Evolutionary conservation across 2,329 filamentous ascomycete species (phyloP).

Genomic region (Exophiala bonariae): DNA sequence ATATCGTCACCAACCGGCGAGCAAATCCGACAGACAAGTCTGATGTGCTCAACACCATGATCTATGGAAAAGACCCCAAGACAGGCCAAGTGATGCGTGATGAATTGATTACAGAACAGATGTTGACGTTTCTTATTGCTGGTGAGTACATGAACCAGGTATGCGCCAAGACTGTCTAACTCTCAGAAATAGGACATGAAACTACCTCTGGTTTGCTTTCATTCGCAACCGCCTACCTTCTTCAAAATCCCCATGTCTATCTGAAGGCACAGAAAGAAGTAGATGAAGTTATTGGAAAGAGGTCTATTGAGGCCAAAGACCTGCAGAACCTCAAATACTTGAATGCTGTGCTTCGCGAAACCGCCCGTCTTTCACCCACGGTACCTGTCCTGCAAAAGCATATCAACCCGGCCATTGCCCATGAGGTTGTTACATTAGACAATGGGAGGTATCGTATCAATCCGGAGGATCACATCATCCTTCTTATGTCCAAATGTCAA

Average conservation of each 20-base stretch:
- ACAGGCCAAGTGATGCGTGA: slow-evolving; percentile 67
- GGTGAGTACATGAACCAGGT: slow-evolving; percentile 35
- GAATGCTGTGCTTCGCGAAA: slow-evolving; percentile 64
- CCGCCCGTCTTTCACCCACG: slow-evolving; percentile 60
- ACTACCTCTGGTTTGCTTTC: slow-evolving; percentile 69
- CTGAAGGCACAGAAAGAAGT: slow-evolving; percentile 66
- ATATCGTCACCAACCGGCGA: slow-evolving; percentile 62
- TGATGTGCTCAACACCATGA: slow-evolving; percentile 70
- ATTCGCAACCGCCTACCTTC: slow-evolving; percentile 64
- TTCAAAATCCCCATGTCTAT: slow-evolving; percentile 62
- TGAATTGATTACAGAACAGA: slow-evolving; percentile 65
- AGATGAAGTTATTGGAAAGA: slow-evolving; percentile 61
- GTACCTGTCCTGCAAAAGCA: slow-evolving; percentile 16
- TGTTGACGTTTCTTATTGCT: slow-evolving; percentile 71
- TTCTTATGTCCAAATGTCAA: slow-evolving; percentile 58
- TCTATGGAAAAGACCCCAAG: slow-evolving; percentile 65
- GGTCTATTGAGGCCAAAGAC: slow-evolving; percentile 59
- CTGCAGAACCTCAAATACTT: slow-evolving; percentile 66
- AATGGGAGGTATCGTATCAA: slow-evolving; percentile 63
- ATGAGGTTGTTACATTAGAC: slow-evolving; percentile 50
- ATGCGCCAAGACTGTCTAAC: background rate
- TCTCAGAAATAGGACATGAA: slow-evolving; percentile 55
- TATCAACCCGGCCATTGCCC: slow-evolving; percentile 5
- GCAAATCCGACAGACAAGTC: slow-evolving; percentile 58
- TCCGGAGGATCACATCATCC: slow-evolving; percentile 51